phyloP scores from a whole-genome alignment of 192 early-diverging fungal genomes.

The Thamnidium elegans region DNA sequence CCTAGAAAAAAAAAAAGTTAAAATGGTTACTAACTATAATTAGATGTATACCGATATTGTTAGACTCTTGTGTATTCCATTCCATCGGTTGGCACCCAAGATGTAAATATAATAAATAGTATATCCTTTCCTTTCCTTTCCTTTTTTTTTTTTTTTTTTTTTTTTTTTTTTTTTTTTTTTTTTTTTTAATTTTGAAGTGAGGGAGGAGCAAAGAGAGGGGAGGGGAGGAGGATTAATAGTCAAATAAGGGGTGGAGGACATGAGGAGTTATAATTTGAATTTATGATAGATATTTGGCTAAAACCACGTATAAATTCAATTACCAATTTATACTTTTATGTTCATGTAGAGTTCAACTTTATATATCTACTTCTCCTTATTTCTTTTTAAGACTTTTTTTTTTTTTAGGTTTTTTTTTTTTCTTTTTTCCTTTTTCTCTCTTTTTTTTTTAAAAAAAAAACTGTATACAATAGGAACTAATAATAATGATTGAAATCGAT shows the following conservation, averaged over 20 bases:
- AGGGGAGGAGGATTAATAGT: no score
- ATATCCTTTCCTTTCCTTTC: no score
- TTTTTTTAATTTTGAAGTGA: no score
- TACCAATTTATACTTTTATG: no score
- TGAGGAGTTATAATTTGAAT: no score
- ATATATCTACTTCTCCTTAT: slow-evolving; percentile 3
- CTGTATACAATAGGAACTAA: neutral
- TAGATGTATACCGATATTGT: slow-evolving; percentile 37
- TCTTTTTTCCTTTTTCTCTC: neutral
- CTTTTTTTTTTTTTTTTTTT: no score
- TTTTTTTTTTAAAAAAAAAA: neutral
- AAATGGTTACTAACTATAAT: neutral
- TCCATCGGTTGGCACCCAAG: slow-evolving; percentile 28
- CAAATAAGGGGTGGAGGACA: no score
- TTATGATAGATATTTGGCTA: no score
- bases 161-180: no score
- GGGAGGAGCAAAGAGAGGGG: no score
- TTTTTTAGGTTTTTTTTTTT: neutral
- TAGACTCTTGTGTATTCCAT: slow-evolving; percentile 17
- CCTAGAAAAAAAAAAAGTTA: neutral
- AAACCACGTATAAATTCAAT: no score
- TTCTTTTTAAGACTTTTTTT: neutral
- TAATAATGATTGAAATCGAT: neutral
- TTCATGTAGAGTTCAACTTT: no score
- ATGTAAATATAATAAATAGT: slow-evolving; percentile 16